Evolutionary conservation across 2,329 filamentous ascomycete genomes (phyloP).

Genomic region (Bipolaris bicolor): DNA sequence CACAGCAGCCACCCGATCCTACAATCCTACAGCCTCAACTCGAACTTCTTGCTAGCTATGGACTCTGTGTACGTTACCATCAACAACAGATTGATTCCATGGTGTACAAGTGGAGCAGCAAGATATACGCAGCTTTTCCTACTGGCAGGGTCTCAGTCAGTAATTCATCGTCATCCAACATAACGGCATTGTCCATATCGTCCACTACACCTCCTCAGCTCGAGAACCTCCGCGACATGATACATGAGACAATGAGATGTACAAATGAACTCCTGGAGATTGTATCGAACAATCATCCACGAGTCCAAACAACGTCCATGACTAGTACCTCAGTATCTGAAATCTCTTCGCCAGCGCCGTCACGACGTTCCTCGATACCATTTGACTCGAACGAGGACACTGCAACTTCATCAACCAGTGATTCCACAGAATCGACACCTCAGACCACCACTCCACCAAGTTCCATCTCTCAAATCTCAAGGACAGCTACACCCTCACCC

Average conservation of each 20-base stretch:
- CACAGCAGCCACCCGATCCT: constrained; percentile 12
- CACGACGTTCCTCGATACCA: neutral
- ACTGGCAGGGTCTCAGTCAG: neutral
- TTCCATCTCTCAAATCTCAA: neutral
- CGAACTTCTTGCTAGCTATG: constrained; percentile 10
- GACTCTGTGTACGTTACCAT: constrained; percentile 15
- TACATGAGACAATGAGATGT: neutral
- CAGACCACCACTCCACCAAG: neutral
- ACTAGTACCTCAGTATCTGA: neutral
- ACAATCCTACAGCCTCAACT: constrained; percentile 13
- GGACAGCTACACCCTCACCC: neutral
- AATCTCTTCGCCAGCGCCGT: neutral
- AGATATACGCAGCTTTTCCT: constrained; percentile 12
- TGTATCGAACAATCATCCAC: neutral
- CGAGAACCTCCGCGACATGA: neutral
- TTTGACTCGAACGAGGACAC: neutral
- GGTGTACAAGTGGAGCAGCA: constrained; percentile 7
- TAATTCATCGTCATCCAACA: neutral
- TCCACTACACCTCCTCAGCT: neutral
- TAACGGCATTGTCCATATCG: neutral
- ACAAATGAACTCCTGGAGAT: no score
- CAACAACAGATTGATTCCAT: constrained; percentile 3
- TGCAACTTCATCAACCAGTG: neutral
- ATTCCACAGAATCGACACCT: neutral
- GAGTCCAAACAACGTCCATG: neutral